Evolutionary conservation across 2,329 filamentous ascomycete genomes (phyloP), one percentile per base, ranked within the genome.

Genomic region (Claviceps monticola): DNA sequence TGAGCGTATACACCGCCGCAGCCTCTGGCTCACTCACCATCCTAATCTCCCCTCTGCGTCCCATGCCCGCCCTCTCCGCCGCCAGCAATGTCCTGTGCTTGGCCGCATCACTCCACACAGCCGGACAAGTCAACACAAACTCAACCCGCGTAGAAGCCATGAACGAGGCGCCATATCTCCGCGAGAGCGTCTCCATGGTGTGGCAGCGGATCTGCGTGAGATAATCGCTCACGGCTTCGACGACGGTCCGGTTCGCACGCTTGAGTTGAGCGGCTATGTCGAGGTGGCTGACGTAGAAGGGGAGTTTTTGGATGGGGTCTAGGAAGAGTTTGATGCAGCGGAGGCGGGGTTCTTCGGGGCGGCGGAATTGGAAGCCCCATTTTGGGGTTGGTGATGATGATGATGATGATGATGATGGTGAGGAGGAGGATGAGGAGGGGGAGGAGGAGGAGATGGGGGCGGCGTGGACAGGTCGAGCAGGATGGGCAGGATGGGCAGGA

Each of bases 271-370:
- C 82, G 0, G 84, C 83, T 47, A 85, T 89, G 64, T 90, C 86
- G 23, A 87, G 74, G 7, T 83, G 83, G 59, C 82, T 86, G 55
- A 90, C 84, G 58, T 89, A 91, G 57, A 87, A 85, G 7, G 86
- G 86, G 23, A 91, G 74, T 66, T 87, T 87, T 66, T 90, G 86
- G 44, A 83, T 82, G 21, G 84, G 80, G 64, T 91, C 86, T 38
- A 91, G 80, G 61, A 90, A 89, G 23, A 91, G 76, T 71, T 91
- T 91, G 71, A 91, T 88, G 64, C 86, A 91, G 11, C 85, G 82
- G 29, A 91, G 74, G 19, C 86, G 78, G 46, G 82, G 75, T 66
- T 88, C 84, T 61, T 88, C 83, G 1, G 86, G 84, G 60, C 81
- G 84, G 60, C 81, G 83, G 73, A 89, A 87, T 64, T 90, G 84